Evolutionary conservation across 164 flowering plant genomes (phyloP), one percentile per base, ranked within the genome.

Genomic region (Piper longum): DNA sequence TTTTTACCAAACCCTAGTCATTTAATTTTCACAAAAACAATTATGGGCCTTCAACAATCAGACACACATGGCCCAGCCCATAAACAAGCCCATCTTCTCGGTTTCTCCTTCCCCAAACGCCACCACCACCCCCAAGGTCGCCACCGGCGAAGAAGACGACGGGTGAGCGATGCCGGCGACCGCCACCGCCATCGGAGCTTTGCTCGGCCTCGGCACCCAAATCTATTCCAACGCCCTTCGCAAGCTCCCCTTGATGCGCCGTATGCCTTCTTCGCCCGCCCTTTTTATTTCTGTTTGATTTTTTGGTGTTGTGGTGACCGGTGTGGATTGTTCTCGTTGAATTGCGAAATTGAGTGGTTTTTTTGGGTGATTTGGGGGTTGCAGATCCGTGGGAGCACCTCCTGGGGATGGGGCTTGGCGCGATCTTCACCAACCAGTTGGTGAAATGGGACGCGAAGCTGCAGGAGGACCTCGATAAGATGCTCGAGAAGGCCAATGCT

Each of bases 331-430:
- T 26, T 26, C 36, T 26, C 2, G 36, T 26, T 26, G 36, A 44
- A 5, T 5, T 44, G 11, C 11, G 11, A 44, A 44, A 44, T 1
- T 5, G 11, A 44, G 11, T 5, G 11, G 11, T 48, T 48, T 12
- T 9, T 9, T 9, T 48, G 52, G 52, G 52, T 48, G 52, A 14
- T 59, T 57, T 26, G 44, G 26, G 36, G 41, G 36, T 58, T 63
- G 26, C 69, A 90, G 99, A 93, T 88, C 99, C 97, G 26, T 93
- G 99, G 99, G 99, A 90, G 76, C 99, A 93, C 62, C 76, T 83
- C 41, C 48, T 90, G 66, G 97, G 93, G 3, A 88, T 90, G 91
- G 97, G 99, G 17, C 60, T 93, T 26, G 99, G 99, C 7, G 85
- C 72, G 0, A 79, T 93, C 42, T 85, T 85, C 71, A 83, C 74